Conservation (phyloP, 2,329 filamentous ascomycete genomes). For the Hymenoscyphus repandus region DNA sequence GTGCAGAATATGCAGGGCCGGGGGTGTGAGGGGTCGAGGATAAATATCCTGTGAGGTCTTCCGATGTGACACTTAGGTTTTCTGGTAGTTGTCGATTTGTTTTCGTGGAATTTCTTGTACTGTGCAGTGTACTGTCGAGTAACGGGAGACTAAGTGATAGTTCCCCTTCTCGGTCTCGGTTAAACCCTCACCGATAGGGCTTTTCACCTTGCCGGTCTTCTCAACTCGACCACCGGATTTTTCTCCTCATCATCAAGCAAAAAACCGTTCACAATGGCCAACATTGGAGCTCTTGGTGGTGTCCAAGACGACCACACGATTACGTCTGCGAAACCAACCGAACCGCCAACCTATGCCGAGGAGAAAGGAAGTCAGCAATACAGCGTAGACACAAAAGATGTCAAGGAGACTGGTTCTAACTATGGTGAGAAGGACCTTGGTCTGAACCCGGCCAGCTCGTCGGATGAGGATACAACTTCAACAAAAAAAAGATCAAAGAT, state of each 20-base stretch:
- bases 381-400: conserved; percentile 8
- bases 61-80: no score
- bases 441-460: conserved; percentile 2
- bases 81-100: no score
- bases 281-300: not conserved
- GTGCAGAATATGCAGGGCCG: no score
- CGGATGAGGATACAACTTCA: conserved; percentile 2
- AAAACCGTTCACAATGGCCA: not conserved
- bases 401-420: conserved; percentile 6
- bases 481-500: not conserved
- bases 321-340: not conserved
- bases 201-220: no score
- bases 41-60: no score
- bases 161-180: no score
- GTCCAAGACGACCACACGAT: conserved; percentile 3
- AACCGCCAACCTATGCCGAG: conserved; percentile 6
- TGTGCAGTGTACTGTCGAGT: no score
- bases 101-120: no score
- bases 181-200: no score
- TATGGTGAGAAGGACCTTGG: conserved; percentile 12
- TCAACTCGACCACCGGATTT: no score
- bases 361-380: not conserved
- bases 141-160: no score
- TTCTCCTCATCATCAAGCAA: not conserved
- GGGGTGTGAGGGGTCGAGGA: no score